Percentiles rank a stretch among this genome's conserved stretches.
phyloP scores from a whole-genome alignment of 345 rosid genomes.

The Eucalyptus cloeziana region DNA sequence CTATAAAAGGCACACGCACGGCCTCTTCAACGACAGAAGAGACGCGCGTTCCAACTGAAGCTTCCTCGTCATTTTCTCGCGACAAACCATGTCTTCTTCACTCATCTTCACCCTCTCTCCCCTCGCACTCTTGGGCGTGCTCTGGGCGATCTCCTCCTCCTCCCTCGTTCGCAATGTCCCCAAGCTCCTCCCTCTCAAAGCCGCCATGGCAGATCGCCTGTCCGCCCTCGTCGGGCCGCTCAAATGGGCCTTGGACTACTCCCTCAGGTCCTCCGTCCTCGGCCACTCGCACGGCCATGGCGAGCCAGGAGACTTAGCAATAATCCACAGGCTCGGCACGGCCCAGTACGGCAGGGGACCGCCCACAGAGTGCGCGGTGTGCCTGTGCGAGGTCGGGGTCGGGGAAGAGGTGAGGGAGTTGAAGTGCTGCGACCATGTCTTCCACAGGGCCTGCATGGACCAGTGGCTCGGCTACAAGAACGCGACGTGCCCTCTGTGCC shows the following conservation, averaged over 20 bases:
- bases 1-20: neutral
- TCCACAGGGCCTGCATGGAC: conserved; percentile 26
- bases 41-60: neutral
- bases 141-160: neutral
- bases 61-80: neutral
- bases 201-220: neutral
- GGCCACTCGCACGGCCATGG: neutral
- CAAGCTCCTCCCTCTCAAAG: neutral
- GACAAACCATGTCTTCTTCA: neutral
- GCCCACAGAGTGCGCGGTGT: conserved; percentile 3
- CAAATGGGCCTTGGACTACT: neutral
- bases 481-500: conserved; percentile 27
- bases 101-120: neutral
- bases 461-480: conserved; percentile 1
- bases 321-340: neutral
- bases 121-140: neutral
- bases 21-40: neutral
- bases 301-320: neutral
- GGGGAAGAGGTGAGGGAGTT: conserved; percentile 12
- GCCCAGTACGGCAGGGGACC: neutral
- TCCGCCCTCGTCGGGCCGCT: neutral
- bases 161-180: neutral
- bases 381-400: conserved; percentile 5
- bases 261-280: neutral
- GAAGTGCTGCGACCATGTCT: conserved; percentile 17